Conservation (phyloP, 768 basidiomycete genomes). For the Panaeolus cyanescens region DNA sequence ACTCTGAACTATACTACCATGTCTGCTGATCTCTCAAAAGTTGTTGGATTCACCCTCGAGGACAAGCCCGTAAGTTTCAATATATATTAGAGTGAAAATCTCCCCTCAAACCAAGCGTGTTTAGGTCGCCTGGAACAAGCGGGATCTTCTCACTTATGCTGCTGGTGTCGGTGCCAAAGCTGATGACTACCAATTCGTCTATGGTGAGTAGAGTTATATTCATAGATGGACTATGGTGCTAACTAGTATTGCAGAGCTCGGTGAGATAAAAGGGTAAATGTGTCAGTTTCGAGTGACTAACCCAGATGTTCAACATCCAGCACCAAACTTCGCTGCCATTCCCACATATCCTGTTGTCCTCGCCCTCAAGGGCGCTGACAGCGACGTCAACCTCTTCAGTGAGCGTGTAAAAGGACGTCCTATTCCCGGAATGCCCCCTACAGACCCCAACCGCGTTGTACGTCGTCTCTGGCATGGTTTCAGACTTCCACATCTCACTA, state of each 20-base stretch:
- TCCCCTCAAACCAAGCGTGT: background rate
- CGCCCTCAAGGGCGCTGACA: conserved; percentile 64
- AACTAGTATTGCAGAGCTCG: conserved; percentile 43
- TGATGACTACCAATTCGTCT: conserved; percentile 68
- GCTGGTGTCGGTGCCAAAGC: conserved; percentile 81
- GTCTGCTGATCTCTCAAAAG: conserved; percentile 57
- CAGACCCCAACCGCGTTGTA: conserved; percentile 73
- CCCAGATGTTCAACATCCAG: conserved; percentile 13
- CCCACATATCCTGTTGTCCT: conserved; percentile 89
- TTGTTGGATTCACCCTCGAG: conserved; percentile 58
- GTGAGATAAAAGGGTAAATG: conserved; percentile 30
- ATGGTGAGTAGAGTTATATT: conserved; percentile 48
- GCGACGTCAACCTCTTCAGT: conserved; percentile 73
- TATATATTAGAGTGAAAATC: background rate
- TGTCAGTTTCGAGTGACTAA: background rate
- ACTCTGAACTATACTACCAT: conserved; percentile 8
- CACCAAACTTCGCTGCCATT: conserved; percentile 64
- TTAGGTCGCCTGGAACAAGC: conserved; percentile 83
- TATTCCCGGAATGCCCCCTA: conserved; percentile 68
- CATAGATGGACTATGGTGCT: background rate
- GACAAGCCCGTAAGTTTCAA: conserved; percentile 52
- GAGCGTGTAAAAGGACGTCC: conserved; percentile 43
- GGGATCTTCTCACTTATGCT: conserved; percentile 80
- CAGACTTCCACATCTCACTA: background rate
- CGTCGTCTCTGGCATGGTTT: conserved; percentile 20